Evolutionary conservation across 352 stramenopile species (phyloP).

Genomic region (Pythium grandisporangium): DNA sequence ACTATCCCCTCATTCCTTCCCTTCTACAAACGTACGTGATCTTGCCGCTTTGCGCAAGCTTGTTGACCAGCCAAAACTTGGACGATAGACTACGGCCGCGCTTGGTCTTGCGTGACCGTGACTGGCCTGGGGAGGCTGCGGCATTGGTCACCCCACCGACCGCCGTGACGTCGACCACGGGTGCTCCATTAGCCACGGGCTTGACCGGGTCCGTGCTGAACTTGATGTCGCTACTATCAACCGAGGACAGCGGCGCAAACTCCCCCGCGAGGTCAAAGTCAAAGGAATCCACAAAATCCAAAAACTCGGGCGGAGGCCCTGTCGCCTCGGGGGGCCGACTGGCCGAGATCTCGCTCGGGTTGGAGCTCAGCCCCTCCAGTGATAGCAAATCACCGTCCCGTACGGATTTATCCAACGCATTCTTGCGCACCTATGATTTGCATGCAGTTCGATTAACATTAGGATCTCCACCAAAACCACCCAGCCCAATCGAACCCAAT

Average conservation of each 20-base stretch:
- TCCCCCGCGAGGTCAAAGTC: constrained; percentile 46
- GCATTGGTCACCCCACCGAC: constrained; percentile 2
- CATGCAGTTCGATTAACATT: not conserved
- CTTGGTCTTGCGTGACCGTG: constrained; percentile 44
- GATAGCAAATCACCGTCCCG: constrained; percentile 76
- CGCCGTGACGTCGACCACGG: constrained; percentile 12
- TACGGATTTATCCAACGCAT: constrained; percentile 62
- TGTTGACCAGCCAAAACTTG: constrained; percentile 84
- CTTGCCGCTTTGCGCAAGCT: constrained; percentile 64
- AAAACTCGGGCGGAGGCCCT: constrained; percentile 44
- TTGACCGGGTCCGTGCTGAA: constrained; percentile 8
- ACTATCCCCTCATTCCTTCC: too few species aligned
- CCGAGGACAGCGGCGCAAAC: constrained; percentile 14
- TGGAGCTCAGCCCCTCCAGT: constrained; percentile 38
- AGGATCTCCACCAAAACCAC: not conserved
- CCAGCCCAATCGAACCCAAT: too few species aligned
- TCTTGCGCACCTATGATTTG: constrained; percentile 46
- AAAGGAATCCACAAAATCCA: constrained; percentile 63
- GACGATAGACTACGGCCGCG: constrained; percentile 65
- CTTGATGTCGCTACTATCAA: constrained; percentile 10
- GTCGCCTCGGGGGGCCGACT: constrained; percentile 18
- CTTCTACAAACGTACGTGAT: constrained; percentile 60
- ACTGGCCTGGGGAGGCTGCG: too few species aligned
- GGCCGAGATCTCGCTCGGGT: too few species aligned
- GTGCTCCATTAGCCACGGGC: constrained; percentile 3